Percentiles rank a stretch among this genome's conserved stretches.
These are phyloP conservation scores for Pichia sp. DNA, from an alignment of 1,139 yeast genomes.

Conservation along the genomic window DNA sequence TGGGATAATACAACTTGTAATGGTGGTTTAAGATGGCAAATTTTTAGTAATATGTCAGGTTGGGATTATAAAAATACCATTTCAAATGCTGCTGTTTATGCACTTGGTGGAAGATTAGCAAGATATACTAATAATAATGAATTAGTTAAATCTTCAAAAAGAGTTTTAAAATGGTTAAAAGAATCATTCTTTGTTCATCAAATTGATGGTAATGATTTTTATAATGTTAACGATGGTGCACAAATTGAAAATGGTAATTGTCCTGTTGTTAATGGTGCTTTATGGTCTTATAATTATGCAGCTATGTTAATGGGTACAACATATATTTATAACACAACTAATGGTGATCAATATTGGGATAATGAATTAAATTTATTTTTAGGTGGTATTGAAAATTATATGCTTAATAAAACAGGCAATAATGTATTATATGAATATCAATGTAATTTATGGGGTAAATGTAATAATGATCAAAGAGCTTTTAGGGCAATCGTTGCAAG, in stretches of 20 bases:
- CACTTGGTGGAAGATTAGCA: conserved; percentile 80
- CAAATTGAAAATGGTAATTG: conserved; percentile 51
- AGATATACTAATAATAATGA: conserved; percentile 69
- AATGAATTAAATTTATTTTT: conserved; percentile 49
- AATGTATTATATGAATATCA: conserved; percentile 69
- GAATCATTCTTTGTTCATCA: conserved; percentile 50
- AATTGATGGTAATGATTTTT: conserved; percentile 25
- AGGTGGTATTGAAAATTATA: conserved; percentile 48
- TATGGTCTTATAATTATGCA: conserved; percentile 94
- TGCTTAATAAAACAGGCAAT: conserved; percentile 33
- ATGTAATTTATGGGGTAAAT: conserved; percentile 58
- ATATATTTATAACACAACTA: conserved; percentile 66
- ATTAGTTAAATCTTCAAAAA: conserved; percentile 64
- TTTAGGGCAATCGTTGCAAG: conserved; percentile 80
- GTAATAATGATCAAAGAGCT: conserved; percentile 87
- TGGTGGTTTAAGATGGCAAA: conserved; percentile 97
- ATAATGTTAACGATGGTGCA: conserved; percentile 77
- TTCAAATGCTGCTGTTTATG: conserved; percentile 86
- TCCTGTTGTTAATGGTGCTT: conserved; percentile 46
- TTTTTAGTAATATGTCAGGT: conserved; percentile 89
- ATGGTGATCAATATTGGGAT: conserved; percentile 60
- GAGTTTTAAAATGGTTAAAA: conserved; percentile 76
- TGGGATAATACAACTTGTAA: conserved; percentile 75
- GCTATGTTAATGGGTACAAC: conserved; percentile 76
- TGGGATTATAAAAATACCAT: conserved; percentile 88